A percentile compares a stretch with the other conserved stretches of the same genome.
phyloP scores from a whole-genome alignment of 1,284 basidiomycete species.

The Rhodotorula sp. region DNA sequence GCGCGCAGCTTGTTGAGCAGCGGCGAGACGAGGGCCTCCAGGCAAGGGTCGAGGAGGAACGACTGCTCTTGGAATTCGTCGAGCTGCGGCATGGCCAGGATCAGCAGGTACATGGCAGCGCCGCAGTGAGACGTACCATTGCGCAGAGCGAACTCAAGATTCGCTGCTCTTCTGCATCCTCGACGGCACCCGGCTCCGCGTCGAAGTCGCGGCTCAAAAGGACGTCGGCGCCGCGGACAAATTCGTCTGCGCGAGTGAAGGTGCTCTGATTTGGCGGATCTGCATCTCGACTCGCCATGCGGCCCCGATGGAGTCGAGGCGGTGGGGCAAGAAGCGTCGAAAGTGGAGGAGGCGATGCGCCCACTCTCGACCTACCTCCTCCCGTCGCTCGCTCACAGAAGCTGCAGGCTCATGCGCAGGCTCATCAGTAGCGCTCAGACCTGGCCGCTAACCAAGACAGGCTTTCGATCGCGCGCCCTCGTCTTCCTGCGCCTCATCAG shows the following conservation, averaged over 20 bases:
- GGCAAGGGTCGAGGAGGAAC: slow-evolving; percentile 90
- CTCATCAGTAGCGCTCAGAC: no score
- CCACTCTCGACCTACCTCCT: no score
- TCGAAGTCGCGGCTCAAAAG: slow-evolving; percentile 1
- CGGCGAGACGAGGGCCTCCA: slow-evolving; percentile 79
- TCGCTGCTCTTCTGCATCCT: background rate
- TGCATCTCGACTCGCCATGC: no score
- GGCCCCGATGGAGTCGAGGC: no score
- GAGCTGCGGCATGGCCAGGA: slow-evolving; percentile 59
- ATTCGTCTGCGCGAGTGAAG: background rate
- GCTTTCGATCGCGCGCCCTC: no score
- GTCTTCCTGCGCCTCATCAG: no score
- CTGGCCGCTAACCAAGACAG: no score
- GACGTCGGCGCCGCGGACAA: background rate
- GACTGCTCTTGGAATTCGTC: slow-evolving; percentile 90
- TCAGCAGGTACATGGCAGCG: background rate
- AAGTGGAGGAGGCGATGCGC: no score
- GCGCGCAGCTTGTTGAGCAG: slow-evolving; percentile 66
- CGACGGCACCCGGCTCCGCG: background rate
- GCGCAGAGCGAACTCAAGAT: background rate
- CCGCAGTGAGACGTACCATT: background rate
- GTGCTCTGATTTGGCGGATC: background rate
- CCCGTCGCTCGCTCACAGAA: no score
- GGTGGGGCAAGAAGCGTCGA: no score
- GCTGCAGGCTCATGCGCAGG: no score